Evolutionary conservation across 164 flowering plant genomes (phyloP).

Genomic region (Magnolia officinalis): DNA sequence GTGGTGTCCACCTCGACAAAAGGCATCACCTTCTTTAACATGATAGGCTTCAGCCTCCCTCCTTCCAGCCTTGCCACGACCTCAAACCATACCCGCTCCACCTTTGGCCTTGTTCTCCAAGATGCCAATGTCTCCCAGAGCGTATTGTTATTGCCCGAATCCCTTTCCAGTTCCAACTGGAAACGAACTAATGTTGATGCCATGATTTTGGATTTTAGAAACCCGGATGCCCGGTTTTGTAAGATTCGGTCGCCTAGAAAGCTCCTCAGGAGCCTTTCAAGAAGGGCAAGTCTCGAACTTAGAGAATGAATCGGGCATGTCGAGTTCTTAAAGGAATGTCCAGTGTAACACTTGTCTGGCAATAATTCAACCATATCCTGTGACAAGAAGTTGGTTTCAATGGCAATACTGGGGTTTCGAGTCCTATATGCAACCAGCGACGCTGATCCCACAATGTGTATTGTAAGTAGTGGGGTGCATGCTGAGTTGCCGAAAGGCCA

Average conservation of each 20-base stretch:
- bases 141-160: constrained; percentile 27
- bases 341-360: constrained; percentile 55
- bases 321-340: constrained; percentile 20
- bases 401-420: constrained; percentile 30
- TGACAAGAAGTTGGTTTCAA: constrained; percentile 33
- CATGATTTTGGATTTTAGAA: constrained; percentile 39
- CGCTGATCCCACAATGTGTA: constrained; percentile 56
- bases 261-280: constrained; percentile 39
- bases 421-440: constrained; percentile 47
- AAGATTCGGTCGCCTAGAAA: constrained; percentile 27
- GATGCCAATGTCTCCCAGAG: constrained; percentile 31
- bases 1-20: constrained; percentile 45
- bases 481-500: constrained; percentile 29
- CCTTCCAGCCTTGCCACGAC: constrained; percentile 53
- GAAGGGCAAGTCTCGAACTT: constrained; percentile 28
- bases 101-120: constrained; percentile 66
- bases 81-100: constrained; percentile 50
- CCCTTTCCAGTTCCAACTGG: constrained; percentile 55
- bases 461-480: constrained; percentile 42
- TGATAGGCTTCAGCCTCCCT: constrained; percentile 44
- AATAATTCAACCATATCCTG: constrained; percentile 40
- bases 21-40: constrained; percentile 47
- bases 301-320: constrained; percentile 32
- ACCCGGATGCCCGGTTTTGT: constrained; percentile 22
- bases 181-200: constrained; percentile 44